Evolutionary conservation across 306 rosid genomes (phyloP), one percentile per base, ranked within the genome.

Genomic region (Dalbergia oliveri): DNA sequence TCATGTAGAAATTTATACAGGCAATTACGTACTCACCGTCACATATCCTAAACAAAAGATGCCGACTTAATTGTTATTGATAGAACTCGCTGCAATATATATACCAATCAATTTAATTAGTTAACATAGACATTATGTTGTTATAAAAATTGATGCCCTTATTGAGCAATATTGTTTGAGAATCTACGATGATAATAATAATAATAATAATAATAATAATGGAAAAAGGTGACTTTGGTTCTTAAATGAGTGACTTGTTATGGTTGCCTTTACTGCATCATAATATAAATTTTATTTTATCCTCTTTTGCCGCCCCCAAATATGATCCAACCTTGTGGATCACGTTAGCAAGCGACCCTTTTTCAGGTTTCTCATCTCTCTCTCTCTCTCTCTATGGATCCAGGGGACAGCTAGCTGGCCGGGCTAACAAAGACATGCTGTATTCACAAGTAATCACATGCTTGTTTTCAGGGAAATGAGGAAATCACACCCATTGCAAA

Each of bases 351-450:
- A 41, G 37, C 0, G 8, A 67, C 15, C 50, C 69, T 73, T 83
- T 83, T 70, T 63, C 66, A 68, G 34, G 56, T 68, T 50, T 51
- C 26, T 82, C 78, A n/a, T 77, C 41, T 70, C 69, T 39, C 26
- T 41, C 14, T 47, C 12, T 47, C 12, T 8, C 10, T 37, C 23
- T 57, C 6, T 72, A 11, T 66, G 83, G 37, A 62, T 79, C 18
- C 0, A 78, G 88, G 85, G 75, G 80, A 80, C 85, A 84, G 65
- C 18, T 74, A 81, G 88, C 86, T 84, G 90, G 88, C 90, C 54
- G 73, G 74, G 77, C 84, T 35, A 87, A 57, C 84, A 3, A 39
- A 74, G 82, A 81, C 80, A 78, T 87, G 88, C 88, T 84, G 90
- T 73, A 77, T 75, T 69, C 80, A 74, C 84, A 84, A 80, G 83